Evolutionary conservation across 148 eudicot genomes (phyloP), one percentile per base, ranked within the genome.

Genomic region (Diospyros kaki): DNA sequence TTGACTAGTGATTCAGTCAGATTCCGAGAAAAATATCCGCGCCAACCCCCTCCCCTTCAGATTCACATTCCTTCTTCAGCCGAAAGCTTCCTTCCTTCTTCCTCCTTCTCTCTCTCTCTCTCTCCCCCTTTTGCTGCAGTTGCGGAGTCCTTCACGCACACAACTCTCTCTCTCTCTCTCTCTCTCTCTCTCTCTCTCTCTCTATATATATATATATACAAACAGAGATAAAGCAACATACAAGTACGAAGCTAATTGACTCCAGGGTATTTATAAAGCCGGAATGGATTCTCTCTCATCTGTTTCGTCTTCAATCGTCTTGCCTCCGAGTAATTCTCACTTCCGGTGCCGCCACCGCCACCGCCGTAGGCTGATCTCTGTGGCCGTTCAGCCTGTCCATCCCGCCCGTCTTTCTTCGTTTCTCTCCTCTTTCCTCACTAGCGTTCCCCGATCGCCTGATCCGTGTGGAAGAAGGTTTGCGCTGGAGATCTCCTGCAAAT

Each of bases 271-370:
- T 13, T 14, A 72, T n/a, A 51, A 48, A 17, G 46, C n/a, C 6
- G 42, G 5, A 38, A 89, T 93, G 97, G 98, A 91, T 76, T 85
- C 97, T 55, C 84, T 93, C 3, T 79, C 92, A n/a, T 87, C 88
- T 18, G 93, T 93, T 46, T 85, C 96, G 8, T 85, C 95, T 1
- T 80, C 96, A 8, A 68, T 86, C 73, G 80, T 87, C 5, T 86
- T 87, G 41, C 88, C 85, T 5, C 79, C 90, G 43, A 69, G 45
- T 52, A 73, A 72, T 12, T 75, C 79, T 38, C 75, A 71, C 58
- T 82, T 58, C 74, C 85, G 67, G 48, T 76, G 50, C 68, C 79
- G 59, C 78, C 64, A 54, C 73, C 76, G 12, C 51, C 72, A 76
- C 74, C 74, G 52, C 14, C 73, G 79, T 71, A 81, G 82, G 76